phyloP scores from a whole-genome alignment of 805 yeast genomes.

The Candida pini region DNA sequence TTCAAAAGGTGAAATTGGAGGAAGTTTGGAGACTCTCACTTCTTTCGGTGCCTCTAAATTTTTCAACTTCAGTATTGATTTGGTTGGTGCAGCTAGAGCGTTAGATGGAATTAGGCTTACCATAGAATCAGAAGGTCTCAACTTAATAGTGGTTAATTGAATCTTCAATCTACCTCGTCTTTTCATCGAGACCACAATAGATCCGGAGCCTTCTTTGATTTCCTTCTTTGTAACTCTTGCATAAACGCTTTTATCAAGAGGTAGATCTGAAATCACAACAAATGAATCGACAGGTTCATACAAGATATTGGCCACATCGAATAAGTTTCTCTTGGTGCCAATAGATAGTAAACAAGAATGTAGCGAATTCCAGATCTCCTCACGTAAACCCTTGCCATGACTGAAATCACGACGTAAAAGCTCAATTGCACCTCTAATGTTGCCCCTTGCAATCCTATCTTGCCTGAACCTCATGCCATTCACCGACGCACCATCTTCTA shows the following conservation, averaged over 20 bases:
- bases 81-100: constrained; percentile 3
- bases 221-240: constrained; percentile 38
- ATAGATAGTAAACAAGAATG: constrained; percentile 58
- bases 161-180: constrained; percentile 55
- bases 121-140: constrained; percentile 15
- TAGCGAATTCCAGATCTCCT: constrained; percentile 62
- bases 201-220: constrained; percentile 28
- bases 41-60: constrained; percentile 7
- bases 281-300: constrained; percentile 57
- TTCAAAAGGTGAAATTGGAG: not conserved
- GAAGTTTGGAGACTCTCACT: not conserved
- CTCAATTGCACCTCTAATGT: constrained; percentile 61
- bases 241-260: constrained; percentile 61
- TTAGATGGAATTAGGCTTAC: constrained; percentile 2
- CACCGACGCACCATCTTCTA: constrained; percentile 46
- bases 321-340: constrained; percentile 53
- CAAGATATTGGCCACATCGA: constrained; percentile 60
- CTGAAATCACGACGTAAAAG: constrained; percentile 55
- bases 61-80: constrained; percentile 15
- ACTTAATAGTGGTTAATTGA: constrained; percentile 35
- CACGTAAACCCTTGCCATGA: constrained; percentile 51
- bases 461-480: constrained; percentile 46
- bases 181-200: constrained; percentile 43
- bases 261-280: constrained; percentile 58
- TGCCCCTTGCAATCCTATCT: constrained; percentile 59